Conservation (phyloP, 2,329 filamentous ascomycete genomes). For the Aspergillus unguis region DNA sequence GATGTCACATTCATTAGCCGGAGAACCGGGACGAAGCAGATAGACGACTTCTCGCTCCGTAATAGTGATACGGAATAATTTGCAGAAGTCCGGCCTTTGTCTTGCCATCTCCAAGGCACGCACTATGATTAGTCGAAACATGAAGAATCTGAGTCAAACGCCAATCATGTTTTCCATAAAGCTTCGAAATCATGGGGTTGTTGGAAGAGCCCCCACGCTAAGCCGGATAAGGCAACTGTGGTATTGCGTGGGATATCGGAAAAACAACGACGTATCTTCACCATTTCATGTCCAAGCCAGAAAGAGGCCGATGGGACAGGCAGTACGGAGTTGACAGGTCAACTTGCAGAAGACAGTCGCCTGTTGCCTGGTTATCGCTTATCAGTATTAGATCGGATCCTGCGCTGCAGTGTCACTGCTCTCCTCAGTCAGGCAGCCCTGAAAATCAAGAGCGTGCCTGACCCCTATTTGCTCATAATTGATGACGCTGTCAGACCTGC, state of each 20-base stretch:
- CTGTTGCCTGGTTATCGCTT: no score
- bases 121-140: neutral
- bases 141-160: neutral
- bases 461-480: neutral
- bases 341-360: no score
- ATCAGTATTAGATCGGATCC: neutral
- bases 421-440: neutral
- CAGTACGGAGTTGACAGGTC: no score
- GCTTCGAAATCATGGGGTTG: neutral
- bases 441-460: no score
- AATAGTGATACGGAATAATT: neutral
- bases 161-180: neutral
- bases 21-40: constrained; percentile 2
- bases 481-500: neutral
- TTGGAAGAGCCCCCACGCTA: constrained; percentile 24
- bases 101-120: neutral
- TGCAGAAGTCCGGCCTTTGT: no score
- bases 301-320: neutral
- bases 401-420: neutral
- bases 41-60: neutral
- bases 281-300: neutral
- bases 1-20: constrained; percentile 6
- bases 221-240: constrained; percentile 3
- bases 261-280: neutral
- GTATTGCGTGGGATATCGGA: constrained; percentile 5